Evolutionary conservation across 495 filamentous ascomycete genomes (phyloP), one percentile per base, ranked within the genome.

Genomic region (Thozetella sp.): DNA sequence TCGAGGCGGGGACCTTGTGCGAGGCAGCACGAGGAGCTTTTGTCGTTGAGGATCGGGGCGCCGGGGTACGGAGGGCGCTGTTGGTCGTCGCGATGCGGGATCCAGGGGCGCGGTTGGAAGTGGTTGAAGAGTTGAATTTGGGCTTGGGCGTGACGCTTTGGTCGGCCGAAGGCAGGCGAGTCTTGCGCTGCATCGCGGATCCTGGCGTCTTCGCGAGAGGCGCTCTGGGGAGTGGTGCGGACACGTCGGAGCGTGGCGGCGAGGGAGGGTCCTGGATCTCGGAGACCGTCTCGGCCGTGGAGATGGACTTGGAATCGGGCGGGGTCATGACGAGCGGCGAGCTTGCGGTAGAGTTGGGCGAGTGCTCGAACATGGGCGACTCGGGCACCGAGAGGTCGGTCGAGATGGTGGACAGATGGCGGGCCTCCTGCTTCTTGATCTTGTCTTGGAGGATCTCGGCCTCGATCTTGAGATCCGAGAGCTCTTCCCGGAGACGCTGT

Each of bases 371-470:
- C 12, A 73, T 72, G 24, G 85, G 86, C 15, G 87, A 87, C 45
- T 76, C 81, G 27, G 77, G 77, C 12, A 81, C 75, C 0, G 80
- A 80, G 24, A 82, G 67, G 63, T 83, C 78, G 43, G 82, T 84
- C 25, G 79, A 75, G 37, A 85, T 73, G 40, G 71, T 61, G 55
- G 82, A 79, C n/a, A 84, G 66, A 57, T 84, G 79, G 25, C 81
- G 79, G 40, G 74, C 71, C 48, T 79, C 76, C 54, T 79, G 75
- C 66, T 90, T 86, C 60, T 87, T 88, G 60, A 99, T 80, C 80
- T 96, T 97, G 77, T 96, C 92, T 66, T 94, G 89, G 62, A 92
- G 83, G 64, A 99, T 97, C 71, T 98, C 95, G 61, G 90, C 90
- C 67, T 99, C 95, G 55, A 99, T 89, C 80, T 90, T 94, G 54